Evolutionary conservation across 768 basidiomycete species (phyloP).

Genomic region (Tulasnella sp.): DNA sequence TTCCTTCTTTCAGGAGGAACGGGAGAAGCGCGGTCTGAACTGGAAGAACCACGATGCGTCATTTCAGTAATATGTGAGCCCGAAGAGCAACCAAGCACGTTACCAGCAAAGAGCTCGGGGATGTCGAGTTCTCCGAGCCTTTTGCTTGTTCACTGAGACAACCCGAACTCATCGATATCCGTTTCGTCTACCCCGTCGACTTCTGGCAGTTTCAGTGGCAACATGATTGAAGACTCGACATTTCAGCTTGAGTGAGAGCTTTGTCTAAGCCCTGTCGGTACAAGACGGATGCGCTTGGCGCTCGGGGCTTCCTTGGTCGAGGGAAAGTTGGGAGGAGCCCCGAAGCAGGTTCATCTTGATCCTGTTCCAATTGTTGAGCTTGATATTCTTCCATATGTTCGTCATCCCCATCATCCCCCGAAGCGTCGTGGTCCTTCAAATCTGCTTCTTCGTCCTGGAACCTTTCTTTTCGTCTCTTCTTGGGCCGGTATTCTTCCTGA

Average conservation of each 20-base stretch:
- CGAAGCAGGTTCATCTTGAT: neutral
- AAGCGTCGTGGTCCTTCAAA: neutral
- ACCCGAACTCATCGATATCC: conserved; percentile 39
- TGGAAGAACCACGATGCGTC: conserved; percentile 34
- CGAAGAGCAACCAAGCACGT: conserved; percentile 31
- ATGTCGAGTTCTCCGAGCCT: conserved; percentile 74
- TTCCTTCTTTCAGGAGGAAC: conserved; percentile 64
- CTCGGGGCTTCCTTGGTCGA: conserved; percentile 57
- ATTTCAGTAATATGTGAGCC: neutral
- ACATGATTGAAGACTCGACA: conserved; percentile 55
- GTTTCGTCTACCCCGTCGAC: conserved; percentile 33
- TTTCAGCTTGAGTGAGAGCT: conserved; percentile 62
- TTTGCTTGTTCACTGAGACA: conserved; percentile 57
- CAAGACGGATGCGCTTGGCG: conserved; percentile 65
- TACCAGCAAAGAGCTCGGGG: conserved; percentile 84
- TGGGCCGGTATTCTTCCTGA: neutral
- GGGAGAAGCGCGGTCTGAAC: conserved; percentile 90
- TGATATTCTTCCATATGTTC: neutral
- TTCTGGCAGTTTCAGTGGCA: conserved; percentile 41
- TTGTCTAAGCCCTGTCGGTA: conserved; percentile 75
- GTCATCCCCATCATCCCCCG: neutral
- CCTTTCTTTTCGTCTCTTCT: neutral
- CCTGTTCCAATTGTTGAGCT: neutral
- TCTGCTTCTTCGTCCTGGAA: neutral
- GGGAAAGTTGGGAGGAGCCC: conserved; percentile 64